A percentile compares a stretch with the other conserved stretches of the same genome.
phyloP scores from a whole-genome alignment of 2,329 filamentous ascomycete species.

The Pseudovirgaria hyperparasitica region DNA sequence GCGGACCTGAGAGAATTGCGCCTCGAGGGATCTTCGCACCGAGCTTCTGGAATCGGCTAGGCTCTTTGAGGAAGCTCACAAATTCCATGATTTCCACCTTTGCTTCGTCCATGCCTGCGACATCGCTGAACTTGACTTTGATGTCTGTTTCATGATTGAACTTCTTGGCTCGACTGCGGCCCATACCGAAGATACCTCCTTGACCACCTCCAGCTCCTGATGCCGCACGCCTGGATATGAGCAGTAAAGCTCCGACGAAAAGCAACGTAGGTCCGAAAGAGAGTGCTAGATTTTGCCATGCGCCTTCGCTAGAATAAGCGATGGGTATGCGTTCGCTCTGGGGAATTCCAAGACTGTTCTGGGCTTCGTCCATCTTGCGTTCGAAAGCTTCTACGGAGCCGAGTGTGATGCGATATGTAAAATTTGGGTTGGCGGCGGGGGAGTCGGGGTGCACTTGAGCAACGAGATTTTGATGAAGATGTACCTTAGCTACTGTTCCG shows the following conservation, averaged over 20 bases:
- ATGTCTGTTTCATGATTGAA: slow-evolving; percentile 96
- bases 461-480: slow-evolving; percentile 64
- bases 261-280: slow-evolving; percentile 80
- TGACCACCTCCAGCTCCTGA: slow-evolving; percentile 46
- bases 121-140: slow-evolving; percentile 94
- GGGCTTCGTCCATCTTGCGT: slow-evolving; percentile 73
- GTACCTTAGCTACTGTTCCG: slow-evolving; percentile 64
- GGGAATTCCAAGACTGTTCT: slow-evolving; percentile 77
- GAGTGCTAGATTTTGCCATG: slow-evolving; percentile 58
- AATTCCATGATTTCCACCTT: slow-evolving; percentile 99
- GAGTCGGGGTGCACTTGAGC: slow-evolving; percentile 64
- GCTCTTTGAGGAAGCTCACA: slow-evolving; percentile 90
- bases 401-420: slow-evolving; percentile 89
- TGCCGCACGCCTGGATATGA: slow-evolving; percentile 62
- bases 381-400: slow-evolving; percentile 92
- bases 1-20: slow-evolving; percentile 92
- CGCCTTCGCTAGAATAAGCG: slow-evolving; percentile 67
- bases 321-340: slow-evolving; percentile 83
- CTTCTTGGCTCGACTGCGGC: slow-evolving; percentile 87
- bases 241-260: slow-evolving; percentile 72
- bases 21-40: slow-evolving; percentile 96
- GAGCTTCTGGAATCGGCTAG: slow-evolving; percentile 80
- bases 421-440: slow-evolving; percentile 52
- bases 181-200: slow-evolving; percentile 86
- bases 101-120: slow-evolving; percentile 95